These are phyloP conservation scores for Hamamelis virginiana DNA, from an alignment of 164 flowering plant genomes.

Conservation along the genomic window DNA sequence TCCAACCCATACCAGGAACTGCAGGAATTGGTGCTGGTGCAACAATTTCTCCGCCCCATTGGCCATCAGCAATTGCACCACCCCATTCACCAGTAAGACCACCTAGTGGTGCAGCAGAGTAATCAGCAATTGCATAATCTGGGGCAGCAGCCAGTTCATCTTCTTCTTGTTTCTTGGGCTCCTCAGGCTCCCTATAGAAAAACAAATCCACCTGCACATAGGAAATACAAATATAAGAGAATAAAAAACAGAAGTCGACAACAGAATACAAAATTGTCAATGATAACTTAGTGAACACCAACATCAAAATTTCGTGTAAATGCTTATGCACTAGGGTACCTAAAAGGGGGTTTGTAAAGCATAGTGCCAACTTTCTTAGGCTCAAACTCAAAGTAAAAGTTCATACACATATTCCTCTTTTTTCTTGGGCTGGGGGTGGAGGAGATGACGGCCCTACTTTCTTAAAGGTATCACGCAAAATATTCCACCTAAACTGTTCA, in stretches of 20 bases:
- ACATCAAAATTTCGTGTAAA: background rate
- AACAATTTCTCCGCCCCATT: constrained; percentile 36
- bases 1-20: constrained; percentile 27
- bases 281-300: too few species aligned
- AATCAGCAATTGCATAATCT: constrained; percentile 53
- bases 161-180: constrained; percentile 64
- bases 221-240: background rate
- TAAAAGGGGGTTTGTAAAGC: too few species aligned
- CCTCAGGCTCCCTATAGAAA: constrained; percentile 87
- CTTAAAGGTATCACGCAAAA: background rate
- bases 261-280: too few species aligned
- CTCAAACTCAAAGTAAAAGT: background rate
- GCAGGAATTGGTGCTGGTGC: constrained; percentile 26
- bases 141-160: constrained; percentile 40
- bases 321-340: too few species aligned
- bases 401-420: background rate
- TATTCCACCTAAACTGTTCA: background rate
- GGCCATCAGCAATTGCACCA: constrained; percentile 31
- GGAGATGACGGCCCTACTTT: background rate
- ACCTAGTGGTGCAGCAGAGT: constrained; percentile 14
- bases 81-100: constrained; percentile 38
- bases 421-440: background rate
- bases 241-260: background rate
- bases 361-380: background rate
- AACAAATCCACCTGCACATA: constrained; percentile 74